Percentiles rank a stretch among this genome's conserved stretches.
Conservation (phyloP, 2,329 filamentous ascomycete species). For the Cladosporium phlei region DNA sequence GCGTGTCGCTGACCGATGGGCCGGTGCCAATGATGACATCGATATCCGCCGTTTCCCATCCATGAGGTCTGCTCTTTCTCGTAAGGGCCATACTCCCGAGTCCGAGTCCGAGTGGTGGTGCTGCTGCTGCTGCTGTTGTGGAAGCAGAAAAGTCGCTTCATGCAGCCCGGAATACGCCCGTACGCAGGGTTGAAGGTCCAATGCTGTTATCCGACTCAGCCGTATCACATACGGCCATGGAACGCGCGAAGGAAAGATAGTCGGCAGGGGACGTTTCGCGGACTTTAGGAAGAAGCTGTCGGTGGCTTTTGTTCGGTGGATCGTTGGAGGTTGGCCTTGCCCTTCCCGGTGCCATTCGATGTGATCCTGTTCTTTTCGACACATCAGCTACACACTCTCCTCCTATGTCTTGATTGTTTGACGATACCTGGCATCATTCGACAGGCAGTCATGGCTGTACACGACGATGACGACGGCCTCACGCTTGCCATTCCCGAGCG, state of each 20-base stretch:
- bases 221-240: conserved; percentile 1
- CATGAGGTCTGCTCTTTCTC: too few relatives aligned
- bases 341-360: not conserved
- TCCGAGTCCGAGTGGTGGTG: not conserved
- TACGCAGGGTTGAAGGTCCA: too few relatives aligned
- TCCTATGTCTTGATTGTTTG: too few relatives aligned
- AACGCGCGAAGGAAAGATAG: not conserved
- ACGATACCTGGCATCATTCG: too few relatives aligned
- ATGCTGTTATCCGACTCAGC: too few relatives aligned
- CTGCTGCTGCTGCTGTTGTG: not conserved
- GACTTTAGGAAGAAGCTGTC: conserved; percentile 1
- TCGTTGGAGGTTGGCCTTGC: not conserved
- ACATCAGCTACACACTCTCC: not conserved
- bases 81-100: too few relatives aligned
- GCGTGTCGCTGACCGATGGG: not conserved
- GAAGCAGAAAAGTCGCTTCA: too few relatives aligned
- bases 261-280: conserved; percentile 10
- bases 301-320: conserved; percentile 1
- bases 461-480: conserved; percentile 10
- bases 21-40: conserved; percentile 9
- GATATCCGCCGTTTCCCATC: too few relatives aligned
- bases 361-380: not conserved
- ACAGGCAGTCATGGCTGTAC: not conserved
- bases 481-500: conserved; percentile 6
- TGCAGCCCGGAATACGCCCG: conserved; percentile 4